Percentiles rank a stretch among this genome's conserved stretches.
Conservation (phyloP, 2,329 filamentous ascomycete genomes). For the Fragosphaeria purpurea region DNA sequence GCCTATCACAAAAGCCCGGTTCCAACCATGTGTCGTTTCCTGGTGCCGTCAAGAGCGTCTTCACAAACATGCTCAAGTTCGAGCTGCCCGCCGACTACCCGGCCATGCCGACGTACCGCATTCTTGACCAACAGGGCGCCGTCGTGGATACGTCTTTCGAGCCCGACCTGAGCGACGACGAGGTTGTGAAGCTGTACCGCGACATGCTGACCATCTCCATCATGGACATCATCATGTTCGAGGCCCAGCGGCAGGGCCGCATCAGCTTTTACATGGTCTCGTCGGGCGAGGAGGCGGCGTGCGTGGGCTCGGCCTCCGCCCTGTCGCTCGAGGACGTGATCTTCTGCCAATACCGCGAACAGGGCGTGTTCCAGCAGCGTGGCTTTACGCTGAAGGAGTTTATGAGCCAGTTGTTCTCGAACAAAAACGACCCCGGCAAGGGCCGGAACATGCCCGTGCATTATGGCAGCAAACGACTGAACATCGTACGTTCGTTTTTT, state of each 20-base stretch:
- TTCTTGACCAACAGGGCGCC: conserved; percentile 78
- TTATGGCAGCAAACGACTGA: conserved; percentile 74
- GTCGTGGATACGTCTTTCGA: conserved; percentile 65
- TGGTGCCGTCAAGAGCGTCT: conserved; percentile 89
- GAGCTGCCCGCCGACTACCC: conserved; percentile 60
- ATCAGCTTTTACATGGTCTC: conserved; percentile 97
- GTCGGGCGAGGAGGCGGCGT: conserved; percentile 88
- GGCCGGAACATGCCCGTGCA: conserved; percentile 97
- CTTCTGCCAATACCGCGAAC: conserved; percentile 90
- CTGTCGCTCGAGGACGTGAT: conserved; percentile 77
- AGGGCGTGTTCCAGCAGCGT: conserved; percentile 81
- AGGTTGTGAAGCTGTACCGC: conserved; percentile 49
- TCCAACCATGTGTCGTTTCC: conserved; percentile 63
- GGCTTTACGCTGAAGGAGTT: conserved; percentile 83
- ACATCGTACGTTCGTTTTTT: conserved; percentile 53
- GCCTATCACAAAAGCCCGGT: conserved; percentile 46
- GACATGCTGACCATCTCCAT: conserved; percentile 63
- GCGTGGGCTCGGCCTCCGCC: conserved; percentile 78
- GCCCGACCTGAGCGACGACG: conserved; percentile 57
- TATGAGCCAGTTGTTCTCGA: conserved; percentile 92
- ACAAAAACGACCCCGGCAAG: conserved; percentile 65
- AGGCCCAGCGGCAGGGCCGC: conserved; percentile 89
- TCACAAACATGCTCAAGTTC: conserved; percentile 72
- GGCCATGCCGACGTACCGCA: conserved; percentile 82
- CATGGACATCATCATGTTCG: conserved; percentile 97